Base-by-base conservation (phyloP, 768 basidiomycete genomes). In the Tricholoma bakamatsutake region DNA sequence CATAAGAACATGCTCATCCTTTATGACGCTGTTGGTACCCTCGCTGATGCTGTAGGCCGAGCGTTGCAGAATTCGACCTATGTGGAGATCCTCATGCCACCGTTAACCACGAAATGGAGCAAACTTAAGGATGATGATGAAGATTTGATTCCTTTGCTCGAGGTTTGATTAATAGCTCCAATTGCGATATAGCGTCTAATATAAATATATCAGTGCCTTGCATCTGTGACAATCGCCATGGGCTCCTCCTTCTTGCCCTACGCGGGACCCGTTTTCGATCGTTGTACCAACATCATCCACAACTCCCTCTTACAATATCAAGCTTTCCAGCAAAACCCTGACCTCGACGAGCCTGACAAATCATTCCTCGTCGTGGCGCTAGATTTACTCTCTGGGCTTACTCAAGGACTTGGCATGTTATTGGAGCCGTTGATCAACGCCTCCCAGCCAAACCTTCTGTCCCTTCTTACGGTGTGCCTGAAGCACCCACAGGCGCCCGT, bases 1-100 rank as follows among this genome's bases (percentile, higher is more conserved):
- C 95, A 97, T 72, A 98, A 98, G 80, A 99, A 99, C 69, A 87
- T 98, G 82, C 81, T 99, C 61, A 99, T 98, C 57, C 75, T 99
- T 31, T 98, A 98, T 66, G 97, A 99, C 64, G 97, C 97, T n/a
- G 89, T 99, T 46, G 97, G 97, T 6, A 99, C 97, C 0, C 78
- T 99, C 35, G 97, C 97, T 6, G 97, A 99, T 66, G 93, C 95
- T 4, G 97, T 99, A 43, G 95, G 95, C 3, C 68, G 85, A 37
- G 90, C 93, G 5, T 73, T 99, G 59, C 85, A 89, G 65, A 91
- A 94, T 67, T 81, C 91, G 7, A 73, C 82, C 8, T 94, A 90
- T 67, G 90, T 98, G 52, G 93, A 97, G 40, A 94, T 98, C 59
- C 73, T 99, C 61, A 96, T 99, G 94, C 96, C 96, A 2, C 93